Base-by-base conservation (phyloP, 768 basidiomycete species). In the Podaxis carcinomalis region DNA sequence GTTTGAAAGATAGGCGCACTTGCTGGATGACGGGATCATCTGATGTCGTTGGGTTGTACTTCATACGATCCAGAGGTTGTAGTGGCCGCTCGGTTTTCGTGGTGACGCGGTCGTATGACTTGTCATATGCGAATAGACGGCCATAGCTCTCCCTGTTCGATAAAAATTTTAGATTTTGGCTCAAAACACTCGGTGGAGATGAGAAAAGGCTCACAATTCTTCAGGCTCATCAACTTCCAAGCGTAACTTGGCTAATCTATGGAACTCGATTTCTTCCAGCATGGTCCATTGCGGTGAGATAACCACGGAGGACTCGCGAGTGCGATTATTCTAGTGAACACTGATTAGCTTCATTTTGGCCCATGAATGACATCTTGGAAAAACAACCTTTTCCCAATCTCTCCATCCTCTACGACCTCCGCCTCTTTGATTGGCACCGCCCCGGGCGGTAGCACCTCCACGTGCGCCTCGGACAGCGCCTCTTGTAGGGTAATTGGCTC, bases 1-100 rank as follows among this genome's bases (percentile, higher is more conserved):
- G 2, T n/a, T 52, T 21, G 46, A 44, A 50, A 49, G n/a, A 46
- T n/a, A 23, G 7, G 63, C 68, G 64, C 70, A 92, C 93, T 76
- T 93, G 86, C 74, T 93, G 92, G 63, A 99, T 97, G 73, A 99
- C 82, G 2, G 97, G 96, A 71, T 99, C 97, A 67, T 99, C 97
- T 14, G 94, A 95, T 21, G 97, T 98, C 0, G 97, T 97, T 16
- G 94, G 90, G 73, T 98, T 98, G 76, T 97, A 99, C 70, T 93
- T 91, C 73, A 97, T 91, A 61, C 94, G 89, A 74, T 98, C 97
- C 60, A 95, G 85, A 50, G 93, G 81, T 68, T 98, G 94, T 27
- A 99, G 83, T 52, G 95, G 90, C 62, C 86, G 85, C 74, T 98
- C 95, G 4, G 87, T 88, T 77, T 94, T 94, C 51, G 97, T 97